phyloP scores from a whole-genome alignment of 352 stramenopile species.

The Phytophthora tentaculata region DNA sequence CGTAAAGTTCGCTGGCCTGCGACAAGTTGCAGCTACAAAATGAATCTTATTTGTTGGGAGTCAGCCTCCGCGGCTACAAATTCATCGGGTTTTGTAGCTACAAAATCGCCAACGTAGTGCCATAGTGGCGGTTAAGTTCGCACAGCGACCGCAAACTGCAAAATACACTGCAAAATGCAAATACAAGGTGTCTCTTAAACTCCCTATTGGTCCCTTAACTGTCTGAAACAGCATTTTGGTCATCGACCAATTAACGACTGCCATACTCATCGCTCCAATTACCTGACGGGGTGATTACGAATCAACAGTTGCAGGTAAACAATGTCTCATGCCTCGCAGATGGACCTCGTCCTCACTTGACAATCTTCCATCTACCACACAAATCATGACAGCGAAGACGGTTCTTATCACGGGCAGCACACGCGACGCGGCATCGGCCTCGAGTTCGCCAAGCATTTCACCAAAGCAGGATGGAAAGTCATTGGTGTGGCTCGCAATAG shows the following conservation, averaged over 20 bases:
- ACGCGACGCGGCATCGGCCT: constrained; percentile 56
- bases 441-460: constrained; percentile 48
- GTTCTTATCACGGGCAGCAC: constrained; percentile 58
- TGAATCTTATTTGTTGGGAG: too few relatives aligned
- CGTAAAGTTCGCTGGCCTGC: too few relatives aligned
- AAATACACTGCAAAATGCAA: too few relatives aligned
- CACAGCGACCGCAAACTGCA: too few relatives aligned
- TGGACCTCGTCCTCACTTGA: constrained; percentile 1
- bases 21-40: too few relatives aligned
- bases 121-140: too few relatives aligned
- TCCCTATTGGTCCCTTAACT: too few relatives aligned
- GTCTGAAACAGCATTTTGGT: neutral
- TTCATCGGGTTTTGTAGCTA: too few relatives aligned
- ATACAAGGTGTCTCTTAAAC: too few relatives aligned
- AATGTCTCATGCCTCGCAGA: neutral
- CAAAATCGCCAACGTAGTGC: too few relatives aligned
- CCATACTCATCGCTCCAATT: neutral
- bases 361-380: neutral
- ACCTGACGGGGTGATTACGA: neutral
- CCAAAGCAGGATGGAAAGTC: constrained; percentile 50
- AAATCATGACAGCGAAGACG: constrained; percentile 40
- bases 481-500: constrained; percentile 43
- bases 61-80: too few relatives aligned
- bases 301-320: neutral
- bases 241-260: neutral